phyloP scores from a whole-genome alignment of 176 grass and related monocot genomes.

The Guadua angustifolia region DNA sequence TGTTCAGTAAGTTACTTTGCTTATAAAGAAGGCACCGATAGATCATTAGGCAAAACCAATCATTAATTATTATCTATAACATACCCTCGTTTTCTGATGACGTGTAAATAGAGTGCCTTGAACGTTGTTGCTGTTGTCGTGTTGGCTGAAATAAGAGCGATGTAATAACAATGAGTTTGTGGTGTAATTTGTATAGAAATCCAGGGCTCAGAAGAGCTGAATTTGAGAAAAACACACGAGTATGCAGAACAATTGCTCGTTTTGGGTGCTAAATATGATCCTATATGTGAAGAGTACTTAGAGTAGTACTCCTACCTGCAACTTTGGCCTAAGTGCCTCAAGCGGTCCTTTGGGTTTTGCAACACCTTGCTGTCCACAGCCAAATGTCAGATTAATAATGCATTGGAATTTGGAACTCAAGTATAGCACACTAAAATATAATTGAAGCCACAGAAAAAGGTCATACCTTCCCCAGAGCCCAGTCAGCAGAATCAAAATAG shows the following conservation, averaged over 20 bases:
- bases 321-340: conserved; percentile 88
- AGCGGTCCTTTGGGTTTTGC: conserved; percentile 91
- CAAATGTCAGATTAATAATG: conserved; percentile 9
- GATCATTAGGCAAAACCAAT: neutral
- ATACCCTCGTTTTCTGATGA: conserved; percentile 77
- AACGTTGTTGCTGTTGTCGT: conserved; percentile 74
- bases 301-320: conserved; percentile 58
- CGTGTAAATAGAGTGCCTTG: conserved; percentile 69
- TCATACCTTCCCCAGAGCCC: conserved; percentile 87
- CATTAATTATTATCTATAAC: neutral
- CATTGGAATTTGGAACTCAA: neutral
- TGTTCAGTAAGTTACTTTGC: neutral
- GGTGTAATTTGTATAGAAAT: neutral
- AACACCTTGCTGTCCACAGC: conserved; percentile 75
- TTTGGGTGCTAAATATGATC: conserved; percentile 26
- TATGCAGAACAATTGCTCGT: neutral
- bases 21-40: neutral
- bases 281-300: neutral
- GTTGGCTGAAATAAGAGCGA: conserved; percentile 67
- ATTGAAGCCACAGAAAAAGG: neutral
- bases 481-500: conserved; percentile 94
- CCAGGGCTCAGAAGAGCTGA: conserved; percentile 5
- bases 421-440: neutral
- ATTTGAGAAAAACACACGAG: neutral
- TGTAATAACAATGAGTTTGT: neutral